Base-by-base conservation (phyloP, 768 basidiomycete genomes). In the Hypholoma fasciculare region DNA sequence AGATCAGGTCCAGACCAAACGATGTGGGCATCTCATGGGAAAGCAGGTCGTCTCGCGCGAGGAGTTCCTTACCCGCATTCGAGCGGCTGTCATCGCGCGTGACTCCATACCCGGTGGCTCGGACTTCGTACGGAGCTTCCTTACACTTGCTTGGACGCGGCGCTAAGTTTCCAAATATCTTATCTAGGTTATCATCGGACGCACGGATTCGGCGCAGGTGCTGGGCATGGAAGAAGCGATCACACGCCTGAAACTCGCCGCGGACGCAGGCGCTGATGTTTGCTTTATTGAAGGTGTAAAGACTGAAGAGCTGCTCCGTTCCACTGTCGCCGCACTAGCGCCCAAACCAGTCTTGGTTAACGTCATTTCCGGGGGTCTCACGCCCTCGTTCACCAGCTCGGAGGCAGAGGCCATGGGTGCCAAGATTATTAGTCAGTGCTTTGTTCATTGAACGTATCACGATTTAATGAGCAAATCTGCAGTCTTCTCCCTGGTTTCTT, bases 211-310 rank as follows among this genome's bases (percentile, higher is more conserved):
- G 1, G 88, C 88, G 1, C 89, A 91, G 67, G 87, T 87, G 4
- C 77, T 89, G 27, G 89, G 89, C 34, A 90, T 90, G 88, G 88
- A 90, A 20, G 89, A 90, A 71, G 89, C 89, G 0, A 57, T 89
- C 49, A 71, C 66, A 7, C 82, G 89, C 19, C 75, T 91, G 58
- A 83, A 86, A 69, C 79, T 90, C 26, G 89, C 89, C 5, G 82
- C 87, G 0, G 86, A 86, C 58, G 86, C 82, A 13, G 89, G 89
- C 30, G 89, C 89, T 0, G 89, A 92, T 63, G 88, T 89, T 12
- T 90, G 87, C 69, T 92, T 91, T 72, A 90, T 90, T 34, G 89
- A 91, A 68, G 89, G 90, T 49, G 88, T 90, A 26, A 83, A 83
- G 69, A 87, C 83, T 2, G 79, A 84, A 47, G 84, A 88, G 47